Percentiles rank a stretch among this genome's conserved stretches.
Evolutionary conservation across 1,284 basidiomycete genomes (phyloP).

Genomic region (Austroboletus novae-zelandiae): DNA sequence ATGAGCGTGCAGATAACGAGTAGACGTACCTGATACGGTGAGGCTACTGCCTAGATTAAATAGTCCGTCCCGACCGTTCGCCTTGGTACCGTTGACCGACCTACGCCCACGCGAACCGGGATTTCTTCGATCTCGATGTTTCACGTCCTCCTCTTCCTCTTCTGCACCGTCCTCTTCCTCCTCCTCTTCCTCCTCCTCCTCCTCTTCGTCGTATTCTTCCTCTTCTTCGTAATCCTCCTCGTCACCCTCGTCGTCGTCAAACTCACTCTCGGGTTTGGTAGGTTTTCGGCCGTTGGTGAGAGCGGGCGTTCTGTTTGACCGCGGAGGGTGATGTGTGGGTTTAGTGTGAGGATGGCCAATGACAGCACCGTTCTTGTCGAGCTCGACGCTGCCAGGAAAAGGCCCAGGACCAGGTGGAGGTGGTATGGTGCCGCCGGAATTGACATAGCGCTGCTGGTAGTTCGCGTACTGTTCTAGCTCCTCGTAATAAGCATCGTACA

Average conservation of each 20-base stretch:
- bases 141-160: slow-evolving; percentile 49
- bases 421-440: slow-evolving; percentile 80
- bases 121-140: slow-evolving; percentile 35
- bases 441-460: slow-evolving; percentile 92
- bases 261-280: slow-evolving; percentile 56
- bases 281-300: slow-evolving; percentile 51
- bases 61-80: slow-evolving; percentile 56
- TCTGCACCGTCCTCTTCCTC: slow-evolving; percentile 65
- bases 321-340: slow-evolving; percentile 41
- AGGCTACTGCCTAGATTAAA: slow-evolving; percentile 79
- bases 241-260: slow-evolving; percentile 61
- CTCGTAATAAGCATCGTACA: slow-evolving; percentile 99
- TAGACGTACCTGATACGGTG: slow-evolving; percentile 75
- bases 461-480: slow-evolving; percentile 98
- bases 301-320: slow-evolving; percentile 30
- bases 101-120: slow-evolving; percentile 34
- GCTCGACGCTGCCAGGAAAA: slow-evolving; percentile 95
- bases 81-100: slow-evolving; percentile 39
- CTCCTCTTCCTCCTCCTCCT: slow-evolving; percentile 62
- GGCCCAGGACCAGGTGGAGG: slow-evolving; percentile 96
- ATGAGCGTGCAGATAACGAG: slow-evolving; percentile 3
- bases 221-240: slow-evolving; percentile 58
- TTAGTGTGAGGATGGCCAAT: slow-evolving; percentile 56
- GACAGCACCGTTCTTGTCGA: slow-evolving; percentile 88
- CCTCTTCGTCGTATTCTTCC: slow-evolving; percentile 64